These are phyloP conservation scores for Petunia secreta DNA, from an alignment of 257 asterid species.

Conservation along the genomic window DNA sequence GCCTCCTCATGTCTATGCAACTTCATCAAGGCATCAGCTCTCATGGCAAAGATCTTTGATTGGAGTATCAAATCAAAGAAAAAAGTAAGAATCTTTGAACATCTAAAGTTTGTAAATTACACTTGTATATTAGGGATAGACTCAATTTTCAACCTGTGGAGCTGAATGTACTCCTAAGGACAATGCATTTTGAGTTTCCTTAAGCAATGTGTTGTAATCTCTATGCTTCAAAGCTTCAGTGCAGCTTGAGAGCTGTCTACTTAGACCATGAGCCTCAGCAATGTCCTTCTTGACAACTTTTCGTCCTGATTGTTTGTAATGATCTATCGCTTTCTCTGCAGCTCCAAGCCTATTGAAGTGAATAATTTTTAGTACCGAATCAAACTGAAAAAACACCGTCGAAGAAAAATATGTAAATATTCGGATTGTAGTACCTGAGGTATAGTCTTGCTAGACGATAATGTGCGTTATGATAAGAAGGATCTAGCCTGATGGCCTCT, in stretches of 20 bases:
- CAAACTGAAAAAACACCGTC: not conserved
- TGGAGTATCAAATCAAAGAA: not conserved
- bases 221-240: constrained; percentile 48
- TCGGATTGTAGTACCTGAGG: constrained; percentile 39
- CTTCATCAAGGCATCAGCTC: constrained; percentile 59
- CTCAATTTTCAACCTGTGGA: constrained; percentile 49
- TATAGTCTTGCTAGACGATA: constrained; percentile 55
- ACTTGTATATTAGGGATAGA: not conserved
- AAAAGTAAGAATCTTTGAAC: not conserved
- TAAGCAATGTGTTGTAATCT: constrained; percentile 50
- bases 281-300: constrained; percentile 60
- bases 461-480: constrained; percentile 63
- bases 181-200: constrained; percentile 48
- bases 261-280: constrained; percentile 44
- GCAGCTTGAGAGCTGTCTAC: constrained; percentile 49
- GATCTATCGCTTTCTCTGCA: constrained; percentile 54
- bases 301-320: constrained; percentile 59
- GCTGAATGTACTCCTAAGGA: constrained; percentile 65
- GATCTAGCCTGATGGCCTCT: constrained; percentile 58
- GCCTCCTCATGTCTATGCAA: constrained; percentile 60
- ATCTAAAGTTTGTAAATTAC: not conserved
- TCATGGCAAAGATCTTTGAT: constrained; percentile 53
- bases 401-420: not conserved
- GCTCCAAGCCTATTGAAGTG: constrained; percentile 55
- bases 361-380: not conserved